Percentiles rank a stretch among this genome's conserved stretches.
These are phyloP conservation scores for Neurospora sp. DNA, from an alignment of 495 filamentous ascomycete species.

Conservation along the genomic window DNA sequence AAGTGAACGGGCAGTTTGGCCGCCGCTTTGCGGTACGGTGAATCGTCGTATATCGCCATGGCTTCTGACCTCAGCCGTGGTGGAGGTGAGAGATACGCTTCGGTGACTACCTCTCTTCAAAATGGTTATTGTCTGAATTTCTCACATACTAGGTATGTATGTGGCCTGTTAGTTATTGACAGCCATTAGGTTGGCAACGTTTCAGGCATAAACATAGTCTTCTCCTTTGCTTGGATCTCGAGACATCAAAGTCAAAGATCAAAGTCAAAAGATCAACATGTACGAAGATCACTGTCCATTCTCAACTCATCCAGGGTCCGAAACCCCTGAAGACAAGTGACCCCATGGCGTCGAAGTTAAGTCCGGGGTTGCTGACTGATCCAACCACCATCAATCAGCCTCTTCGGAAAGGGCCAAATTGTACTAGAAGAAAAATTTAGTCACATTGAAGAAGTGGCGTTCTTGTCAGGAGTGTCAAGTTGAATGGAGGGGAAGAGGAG, in stretches of 20 bases:
- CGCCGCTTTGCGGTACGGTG: conserved; percentile 13
- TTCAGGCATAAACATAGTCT: background rate
- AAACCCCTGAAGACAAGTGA: background rate
- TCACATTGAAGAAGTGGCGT: background rate
- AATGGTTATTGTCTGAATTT: background rate
- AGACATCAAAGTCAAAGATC: background rate
- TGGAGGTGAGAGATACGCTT: background rate
- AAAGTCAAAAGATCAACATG: background rate
- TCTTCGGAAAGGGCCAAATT: background rate
- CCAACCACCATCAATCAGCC: background rate
- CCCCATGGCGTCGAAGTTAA: background rate
- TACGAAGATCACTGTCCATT: background rate
- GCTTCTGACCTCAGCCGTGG: background rate
- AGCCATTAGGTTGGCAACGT: background rate
- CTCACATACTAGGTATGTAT: background rate
- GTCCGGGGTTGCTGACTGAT: background rate
- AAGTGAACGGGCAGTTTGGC: conserved; percentile 19
- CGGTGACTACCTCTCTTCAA: background rate
- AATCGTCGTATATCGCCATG: background rate
- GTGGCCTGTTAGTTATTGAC: background rate
- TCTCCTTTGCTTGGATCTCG: background rate
- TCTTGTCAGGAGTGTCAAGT: background rate
- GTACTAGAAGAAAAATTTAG: background rate
- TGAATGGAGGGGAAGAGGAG: background rate
- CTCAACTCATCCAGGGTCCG: background rate